Base-by-base conservation (phyloP, 176 grass and related monocot genomes). In the Oryza meyeriana region DNA sequence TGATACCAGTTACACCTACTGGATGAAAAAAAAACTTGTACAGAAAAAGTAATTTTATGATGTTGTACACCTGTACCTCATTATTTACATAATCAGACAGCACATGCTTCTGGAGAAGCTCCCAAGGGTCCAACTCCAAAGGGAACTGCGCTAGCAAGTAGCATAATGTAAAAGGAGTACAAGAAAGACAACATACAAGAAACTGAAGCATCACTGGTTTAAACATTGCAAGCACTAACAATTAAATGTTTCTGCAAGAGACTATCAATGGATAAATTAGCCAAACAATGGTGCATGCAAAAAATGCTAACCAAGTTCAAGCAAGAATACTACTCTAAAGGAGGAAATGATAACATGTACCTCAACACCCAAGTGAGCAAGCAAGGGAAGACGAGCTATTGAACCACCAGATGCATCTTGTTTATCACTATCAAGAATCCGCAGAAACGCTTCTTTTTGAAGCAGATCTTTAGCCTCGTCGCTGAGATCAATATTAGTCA, bases 331-430 rank as follows among this genome's bases (percentile, higher is more conserved):
- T 71, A 84, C 28, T 80, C 42, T 74, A 69, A 12, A 24, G 8
- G 35, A 62, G 18, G 79, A 63, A 63, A 84, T 38, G 69, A 52
- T 26, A 79, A 55, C 12, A 30, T 83, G 81, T 97, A 98, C 95
- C 95, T 98, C 95, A 85, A 94, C 84, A 75, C 95, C 86, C 69
- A 98, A 75, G 68, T 98, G 92, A 81, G 90, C 86, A 89, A 98
- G 90, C 78, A 98, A 83, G 55, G 88, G 86, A 84, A 93, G 78
- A 64, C 71, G 88, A 71, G 88, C 76, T 58, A 91, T 77, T 66
- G 86, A 88, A 74, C 92, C 84, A 76, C 84, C 79, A 85, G 92
- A 84, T 74, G 85, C 28, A 87, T 85, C 85, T 88, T 92, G 85
- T 72, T 93, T 92, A 81, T 98, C 84, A 78, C 84, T 86, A 34